Conservation (phyloP, 768 basidiomycete genomes). For the Galerina marginata region DNA sequence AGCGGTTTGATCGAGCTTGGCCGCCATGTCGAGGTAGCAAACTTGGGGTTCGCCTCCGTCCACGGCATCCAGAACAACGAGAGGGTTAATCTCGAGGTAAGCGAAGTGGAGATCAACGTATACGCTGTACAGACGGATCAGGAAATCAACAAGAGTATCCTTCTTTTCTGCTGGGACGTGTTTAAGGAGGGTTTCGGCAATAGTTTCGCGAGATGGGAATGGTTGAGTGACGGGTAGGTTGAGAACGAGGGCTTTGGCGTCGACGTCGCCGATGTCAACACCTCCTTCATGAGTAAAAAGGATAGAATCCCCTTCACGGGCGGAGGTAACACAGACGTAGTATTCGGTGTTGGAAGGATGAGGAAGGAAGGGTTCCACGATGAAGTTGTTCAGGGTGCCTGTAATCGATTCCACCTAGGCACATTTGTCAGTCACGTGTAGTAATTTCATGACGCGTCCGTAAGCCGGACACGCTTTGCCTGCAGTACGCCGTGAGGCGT, state of each 20-base stretch:
- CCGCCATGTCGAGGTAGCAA: slow-evolving; percentile 99
- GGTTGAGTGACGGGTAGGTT: slow-evolving; percentile 72
- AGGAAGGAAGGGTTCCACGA: slow-evolving; percentile 98
- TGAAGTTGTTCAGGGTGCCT: slow-evolving; percentile 97
- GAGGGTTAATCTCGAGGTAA: slow-evolving; percentile 99
- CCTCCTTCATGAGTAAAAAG: slow-evolving; percentile 99
- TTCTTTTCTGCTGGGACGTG: slow-evolving; percentile 87
- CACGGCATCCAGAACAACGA: slow-evolving; percentile 89
- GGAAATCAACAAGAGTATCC: slow-evolving; percentile 93
- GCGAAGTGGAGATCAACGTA: slow-evolving; percentile 99
- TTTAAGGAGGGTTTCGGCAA: slow-evolving; percentile 77
- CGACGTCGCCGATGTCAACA: slow-evolving; percentile 98
- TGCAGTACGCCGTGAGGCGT: slow-evolving; percentile 1
- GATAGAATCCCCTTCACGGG: slow-evolving; percentile 92
- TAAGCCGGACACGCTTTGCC: background rate
- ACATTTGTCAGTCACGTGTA: slow-evolving; percentile 28
- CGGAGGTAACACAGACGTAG: slow-evolving; percentile 98
- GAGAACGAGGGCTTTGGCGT: slow-evolving; percentile 93
- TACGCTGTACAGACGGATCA: slow-evolving; percentile 93
- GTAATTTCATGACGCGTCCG: slow-evolving; percentile 22
- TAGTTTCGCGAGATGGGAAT: slow-evolving; percentile 84
- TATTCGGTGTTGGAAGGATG: slow-evolving; percentile 94
- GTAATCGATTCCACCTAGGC: slow-evolving; percentile 87
- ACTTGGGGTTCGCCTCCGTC: slow-evolving; percentile 73
- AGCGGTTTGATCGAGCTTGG: slow-evolving; percentile 99